A percentile compares a stretch with the other conserved stretches of the same genome.
Conservation (phyloP, 345 rosid species). For the Orychophragmus violaceus region DNA sequence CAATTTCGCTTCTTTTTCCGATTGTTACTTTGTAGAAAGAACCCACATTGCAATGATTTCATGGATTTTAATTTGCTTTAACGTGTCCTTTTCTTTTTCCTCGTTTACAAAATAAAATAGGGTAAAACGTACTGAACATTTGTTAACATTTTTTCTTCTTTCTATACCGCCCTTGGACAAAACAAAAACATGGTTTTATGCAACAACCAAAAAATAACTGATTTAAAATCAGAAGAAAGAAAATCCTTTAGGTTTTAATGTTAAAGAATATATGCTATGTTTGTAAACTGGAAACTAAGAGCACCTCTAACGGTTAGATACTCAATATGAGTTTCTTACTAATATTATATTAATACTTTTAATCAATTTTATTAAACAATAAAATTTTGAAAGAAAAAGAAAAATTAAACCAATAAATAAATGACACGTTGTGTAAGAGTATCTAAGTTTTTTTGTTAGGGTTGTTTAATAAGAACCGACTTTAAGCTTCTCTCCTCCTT, state of each 20-base stretch:
- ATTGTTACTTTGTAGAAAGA: conserved; percentile 9
- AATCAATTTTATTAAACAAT: too few species aligned
- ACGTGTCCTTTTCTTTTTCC: neutral
- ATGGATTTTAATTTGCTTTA: neutral
- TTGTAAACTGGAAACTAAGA: neutral
- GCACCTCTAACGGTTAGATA: too few species aligned
- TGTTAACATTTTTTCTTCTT: neutral
- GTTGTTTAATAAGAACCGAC: too few species aligned
- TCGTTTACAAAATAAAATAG: neutral
- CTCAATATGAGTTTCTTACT: too few species aligned
- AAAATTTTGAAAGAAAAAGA: too few species aligned
- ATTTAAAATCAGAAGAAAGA: neutral
- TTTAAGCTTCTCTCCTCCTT: too few species aligned
- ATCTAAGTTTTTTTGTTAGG: too few species aligned
- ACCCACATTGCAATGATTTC: conserved; percentile 15
- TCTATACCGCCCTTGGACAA: neutral
- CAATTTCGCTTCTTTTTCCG: neutral
- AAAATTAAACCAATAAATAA: too few species aligned
- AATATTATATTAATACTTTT: too few species aligned
- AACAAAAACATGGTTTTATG: neutral
- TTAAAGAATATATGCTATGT: too few species aligned
- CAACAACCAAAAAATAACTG: neutral
- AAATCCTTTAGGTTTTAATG: neutral
- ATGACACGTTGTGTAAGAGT: too few species aligned
- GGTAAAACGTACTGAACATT: neutral